These are phyloP conservation scores for Rosellinia necatrix DNA, from an alignment of 2,329 filamentous ascomycete genomes.

Conservation along the genomic window DNA sequence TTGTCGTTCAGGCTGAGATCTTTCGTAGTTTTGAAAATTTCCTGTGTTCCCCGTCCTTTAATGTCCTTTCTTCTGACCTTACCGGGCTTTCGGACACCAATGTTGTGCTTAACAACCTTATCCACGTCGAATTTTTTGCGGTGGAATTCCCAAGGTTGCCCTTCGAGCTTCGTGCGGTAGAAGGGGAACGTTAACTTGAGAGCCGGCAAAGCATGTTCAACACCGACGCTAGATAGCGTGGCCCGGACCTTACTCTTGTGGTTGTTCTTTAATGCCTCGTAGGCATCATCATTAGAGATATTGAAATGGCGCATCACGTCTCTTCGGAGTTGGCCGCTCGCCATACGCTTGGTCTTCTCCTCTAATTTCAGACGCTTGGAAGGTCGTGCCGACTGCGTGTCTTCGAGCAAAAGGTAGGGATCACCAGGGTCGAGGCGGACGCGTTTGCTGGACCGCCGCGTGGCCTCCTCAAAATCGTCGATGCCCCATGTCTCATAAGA, in stretches of 20 bases:
- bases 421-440: constrained; percentile 88
- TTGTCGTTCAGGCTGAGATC: constrained; percentile 89
- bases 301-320: constrained; percentile 86
- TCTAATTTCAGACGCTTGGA: constrained; percentile 63
- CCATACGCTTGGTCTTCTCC: constrained; percentile 67
- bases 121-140: constrained; percentile 73
- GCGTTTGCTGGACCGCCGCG: constrained; percentile 73
- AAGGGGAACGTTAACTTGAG: constrained; percentile 93
- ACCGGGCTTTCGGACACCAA: constrained; percentile 55
- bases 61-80: constrained; percentile 80
- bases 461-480: constrained; percentile 78
- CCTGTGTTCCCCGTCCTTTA: constrained; percentile 76
- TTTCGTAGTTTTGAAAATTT: constrained; percentile 78
- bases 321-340: constrained; percentile 70
- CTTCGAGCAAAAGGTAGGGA: constrained; percentile 81
- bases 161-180: constrained; percentile 84
- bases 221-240: constrained; percentile 85
- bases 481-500: constrained; percentile 71
- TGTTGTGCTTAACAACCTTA: constrained; percentile 46
- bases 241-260: constrained; percentile 95
- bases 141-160: constrained; percentile 69
- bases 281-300: constrained; percentile 93
- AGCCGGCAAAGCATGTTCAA: constrained; percentile 93
- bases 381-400: constrained; percentile 67
- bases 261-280: constrained; percentile 94